phyloP scores from a whole-genome alignment of 2,329 filamentous ascomycete genomes.

The Dothiorella sarmentorum region DNA sequence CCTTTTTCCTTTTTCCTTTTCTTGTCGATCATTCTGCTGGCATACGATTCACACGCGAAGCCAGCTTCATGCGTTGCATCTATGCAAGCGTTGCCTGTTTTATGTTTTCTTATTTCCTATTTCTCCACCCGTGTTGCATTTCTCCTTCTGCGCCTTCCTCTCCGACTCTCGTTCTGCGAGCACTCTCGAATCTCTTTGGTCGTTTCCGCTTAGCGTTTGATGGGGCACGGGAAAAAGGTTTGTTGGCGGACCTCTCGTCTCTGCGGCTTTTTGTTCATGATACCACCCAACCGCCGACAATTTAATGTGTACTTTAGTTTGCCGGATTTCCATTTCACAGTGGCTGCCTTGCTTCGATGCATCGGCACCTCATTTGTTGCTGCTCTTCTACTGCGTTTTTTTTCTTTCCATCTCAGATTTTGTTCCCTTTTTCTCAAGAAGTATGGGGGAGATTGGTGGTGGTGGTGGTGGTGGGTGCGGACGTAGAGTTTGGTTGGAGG shows the following conservation, averaged over 20 bases:
- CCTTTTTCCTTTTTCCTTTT: background rate
- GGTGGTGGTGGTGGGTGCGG: background rate
- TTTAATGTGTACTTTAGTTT: slow-evolving; percentile 18
- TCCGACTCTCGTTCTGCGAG: slow-evolving; percentile 4
- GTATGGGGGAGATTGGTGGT: background rate
- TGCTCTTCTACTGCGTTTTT: background rate
- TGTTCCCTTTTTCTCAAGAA: background rate
- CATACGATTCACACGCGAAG: slow-evolving; percentile 11
- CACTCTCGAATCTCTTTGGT: slow-evolving; percentile 8
- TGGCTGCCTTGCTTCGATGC: background rate
- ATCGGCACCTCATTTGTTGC: background rate
- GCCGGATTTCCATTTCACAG: slow-evolving; percentile 1
- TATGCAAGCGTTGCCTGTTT: slow-evolving; percentile 11
- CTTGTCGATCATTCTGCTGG: slow-evolving; percentile 15
- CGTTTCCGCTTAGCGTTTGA: slow-evolving; percentile 18
- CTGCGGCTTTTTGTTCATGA: slow-evolving; percentile 10
- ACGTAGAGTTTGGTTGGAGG: background rate
- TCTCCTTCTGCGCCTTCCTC: slow-evolving; percentile 9
- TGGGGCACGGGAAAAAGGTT: slow-evolving; percentile 1
- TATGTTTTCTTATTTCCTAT: background rate
- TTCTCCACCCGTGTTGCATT: no score
- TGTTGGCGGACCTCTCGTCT: slow-evolving; percentile 12
- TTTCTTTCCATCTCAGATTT: no score
- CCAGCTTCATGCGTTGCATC: slow-evolving; percentile 6
- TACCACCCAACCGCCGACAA: slow-evolving; percentile 17